Evolutionary conservation across 805 yeast species (phyloP).

Genomic region (Ogataea saltuana): DNA sequence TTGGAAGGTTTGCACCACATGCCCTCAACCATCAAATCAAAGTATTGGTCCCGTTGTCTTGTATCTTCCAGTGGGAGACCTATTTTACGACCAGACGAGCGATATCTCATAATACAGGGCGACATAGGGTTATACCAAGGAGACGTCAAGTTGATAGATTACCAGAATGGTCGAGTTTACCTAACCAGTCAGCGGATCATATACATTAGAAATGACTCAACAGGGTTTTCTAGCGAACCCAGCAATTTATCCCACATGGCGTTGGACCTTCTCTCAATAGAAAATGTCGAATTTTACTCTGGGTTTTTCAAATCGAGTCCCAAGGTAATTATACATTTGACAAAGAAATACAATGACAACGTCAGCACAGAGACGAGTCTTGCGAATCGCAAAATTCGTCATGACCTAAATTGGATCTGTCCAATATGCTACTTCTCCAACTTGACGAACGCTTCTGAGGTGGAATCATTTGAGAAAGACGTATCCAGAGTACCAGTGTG

Average conservation of each 20-base stretch:
- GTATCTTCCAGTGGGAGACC: constrained; percentile 38
- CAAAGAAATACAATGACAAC: not conserved
- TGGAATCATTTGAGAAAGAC: constrained; percentile 11
- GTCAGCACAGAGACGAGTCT: too few species aligned
- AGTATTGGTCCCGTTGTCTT: constrained; percentile 25
- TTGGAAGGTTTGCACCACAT: not conserved
- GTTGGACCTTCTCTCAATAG: constrained; percentile 20
- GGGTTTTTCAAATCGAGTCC: constrained; percentile 80
- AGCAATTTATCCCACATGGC: not conserved
- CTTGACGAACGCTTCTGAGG: constrained; percentile 33
- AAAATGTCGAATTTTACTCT: constrained; percentile 32
- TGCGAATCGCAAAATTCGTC: not conserved
- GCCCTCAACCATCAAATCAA: constrained; percentile 11
- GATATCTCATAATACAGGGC: constrained; percentile 52
- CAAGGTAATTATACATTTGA: constrained; percentile 49
- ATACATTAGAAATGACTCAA: constrained; percentile 48
- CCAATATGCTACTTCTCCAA: constrained; percentile 84
- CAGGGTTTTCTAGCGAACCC: constrained; percentile 4
- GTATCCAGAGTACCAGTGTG: constrained; percentile 45
- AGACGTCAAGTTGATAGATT: constrained; percentile 56
- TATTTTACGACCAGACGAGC: constrained; percentile 38
- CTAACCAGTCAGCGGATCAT: constrained; percentile 73
- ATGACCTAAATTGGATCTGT: constrained; percentile 67
- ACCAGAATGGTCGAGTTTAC: constrained; percentile 77
- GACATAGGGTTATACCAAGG: constrained; percentile 80